Conservation (phyloP, 2,329 filamentous ascomycete genomes). For the Orbilia oligospora region DNA sequence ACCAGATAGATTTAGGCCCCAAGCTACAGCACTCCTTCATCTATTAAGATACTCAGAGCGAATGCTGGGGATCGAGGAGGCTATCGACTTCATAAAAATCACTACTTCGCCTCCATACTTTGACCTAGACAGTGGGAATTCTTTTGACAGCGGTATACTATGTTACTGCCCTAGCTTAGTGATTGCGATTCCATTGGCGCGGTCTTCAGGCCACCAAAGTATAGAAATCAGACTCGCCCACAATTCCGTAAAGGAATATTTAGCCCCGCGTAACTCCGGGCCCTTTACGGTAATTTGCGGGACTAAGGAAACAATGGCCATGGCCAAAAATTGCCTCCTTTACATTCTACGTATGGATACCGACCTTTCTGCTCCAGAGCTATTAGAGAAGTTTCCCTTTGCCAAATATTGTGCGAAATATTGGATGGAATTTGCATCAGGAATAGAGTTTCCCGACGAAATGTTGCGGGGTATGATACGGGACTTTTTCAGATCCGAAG, state of each 20-base stretch:
- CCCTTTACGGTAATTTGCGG: constrained; percentile 38
- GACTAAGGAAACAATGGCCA: constrained; percentile 49
- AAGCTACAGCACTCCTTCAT: constrained; percentile 63
- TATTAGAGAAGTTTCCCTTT: constrained; percentile 51
- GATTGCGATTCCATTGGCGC: not conserved
- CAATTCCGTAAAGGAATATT: constrained; percentile 65
- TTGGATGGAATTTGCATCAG: constrained; percentile 61
- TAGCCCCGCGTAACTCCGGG: constrained; percentile 62
- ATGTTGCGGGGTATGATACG: constrained; percentile 1
- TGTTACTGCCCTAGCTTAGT: constrained; percentile 64
- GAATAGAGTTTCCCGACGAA: constrained; percentile 47
- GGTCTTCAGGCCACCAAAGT: not conserved
- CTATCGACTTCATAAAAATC: constrained; percentile 62
- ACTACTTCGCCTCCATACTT: constrained; percentile 61
- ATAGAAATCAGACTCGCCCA: constrained; percentile 64
- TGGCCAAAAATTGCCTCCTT: constrained; percentile 62
- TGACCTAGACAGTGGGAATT: constrained; percentile 63
- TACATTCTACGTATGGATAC: constrained; percentile 62
- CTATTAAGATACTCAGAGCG: constrained; percentile 63
- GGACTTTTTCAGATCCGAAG: constrained; percentile 5
- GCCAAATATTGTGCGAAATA: constrained; percentile 63
- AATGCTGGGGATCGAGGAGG: constrained; percentile 63
- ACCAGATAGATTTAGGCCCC: constrained; percentile 37
- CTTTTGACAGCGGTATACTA: constrained; percentile 62
- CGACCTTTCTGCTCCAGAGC: constrained; percentile 17